phyloP scores from a whole-genome alignment of 169 alveolate genomes.

The Perkinsus olseni region DNA sequence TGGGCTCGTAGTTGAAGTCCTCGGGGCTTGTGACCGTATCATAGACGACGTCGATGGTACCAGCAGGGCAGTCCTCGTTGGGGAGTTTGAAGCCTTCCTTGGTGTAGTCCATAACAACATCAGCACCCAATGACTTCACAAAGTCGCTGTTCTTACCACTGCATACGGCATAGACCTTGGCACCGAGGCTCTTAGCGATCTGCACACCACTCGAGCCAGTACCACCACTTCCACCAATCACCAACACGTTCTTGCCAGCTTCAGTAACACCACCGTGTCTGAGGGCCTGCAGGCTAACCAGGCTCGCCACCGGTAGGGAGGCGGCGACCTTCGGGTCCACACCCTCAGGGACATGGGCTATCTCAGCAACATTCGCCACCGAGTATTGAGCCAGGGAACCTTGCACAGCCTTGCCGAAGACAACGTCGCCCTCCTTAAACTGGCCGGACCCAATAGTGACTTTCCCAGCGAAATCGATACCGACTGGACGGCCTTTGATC shows the following conservation, averaged over 20 bases:
- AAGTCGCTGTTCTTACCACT: background rate
- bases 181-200: background rate
- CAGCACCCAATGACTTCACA: background rate
- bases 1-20: background rate
- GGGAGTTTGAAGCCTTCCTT: slow-evolving; percentile 13
- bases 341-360: background rate
- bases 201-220: slow-evolving; percentile 2
- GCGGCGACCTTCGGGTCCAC: background rate
- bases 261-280: background rate
- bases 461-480: background rate
- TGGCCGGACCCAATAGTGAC: background rate
- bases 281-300: background rate
- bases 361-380: background rate
- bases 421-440: background rate
- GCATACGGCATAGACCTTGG: background rate
- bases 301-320: background rate
- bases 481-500: background rate
- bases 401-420: background rate
- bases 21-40: background rate
- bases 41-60: background rate
- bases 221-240: background rate
- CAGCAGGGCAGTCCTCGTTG: background rate
- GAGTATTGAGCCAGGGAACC: background rate
- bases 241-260: background rate
- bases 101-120: background rate